These are phyloP conservation scores for Toxicodendron radicans DNA, from an alignment of 345 rosid species.

Conservation along the genomic window DNA sequence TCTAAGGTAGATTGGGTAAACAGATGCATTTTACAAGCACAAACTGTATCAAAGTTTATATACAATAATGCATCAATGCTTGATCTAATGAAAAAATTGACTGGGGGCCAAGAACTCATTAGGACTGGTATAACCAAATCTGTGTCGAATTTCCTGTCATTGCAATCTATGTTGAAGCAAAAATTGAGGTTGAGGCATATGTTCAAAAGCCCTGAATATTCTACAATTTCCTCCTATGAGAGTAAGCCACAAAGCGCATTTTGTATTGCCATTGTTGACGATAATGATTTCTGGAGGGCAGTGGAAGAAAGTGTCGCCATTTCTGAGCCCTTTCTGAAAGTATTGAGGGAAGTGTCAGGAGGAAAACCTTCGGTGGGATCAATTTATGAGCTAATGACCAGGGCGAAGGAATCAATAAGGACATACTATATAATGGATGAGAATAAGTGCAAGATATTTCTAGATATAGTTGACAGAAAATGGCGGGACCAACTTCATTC, in stretches of 20 bases:
- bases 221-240: constrained; percentile 49
- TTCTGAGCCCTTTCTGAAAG: constrained; percentile 81
- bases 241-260: constrained; percentile 63
- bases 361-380: constrained; percentile 79
- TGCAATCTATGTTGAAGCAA: constrained; percentile 78
- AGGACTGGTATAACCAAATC: constrained; percentile 73
- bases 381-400: constrained; percentile 79
- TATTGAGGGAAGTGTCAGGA: constrained; percentile 78
- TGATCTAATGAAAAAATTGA: constrained; percentile 71
- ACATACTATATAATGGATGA: constrained; percentile 92
- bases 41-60: constrained; percentile 60
- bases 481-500: constrained; percentile 86
- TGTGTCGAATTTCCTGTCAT: constrained; percentile 66
- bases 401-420: constrained; percentile 79
- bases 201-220: constrained; percentile 73
- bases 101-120: constrained; percentile 70
- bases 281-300: constrained; percentile 80
- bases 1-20: constrained; percentile 89
- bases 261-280: constrained; percentile 58
- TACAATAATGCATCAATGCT: constrained; percentile 70
- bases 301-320: constrained; percentile 84
- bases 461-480: constrained; percentile 72
- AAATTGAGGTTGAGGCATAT: constrained; percentile 63
- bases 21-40: constrained; percentile 73
- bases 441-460: constrained; percentile 71